These are phyloP conservation scores for Fusarium dimerum DNA, from an alignment of 2,329 filamentous ascomycete species.

Conservation along the genomic window DNA sequence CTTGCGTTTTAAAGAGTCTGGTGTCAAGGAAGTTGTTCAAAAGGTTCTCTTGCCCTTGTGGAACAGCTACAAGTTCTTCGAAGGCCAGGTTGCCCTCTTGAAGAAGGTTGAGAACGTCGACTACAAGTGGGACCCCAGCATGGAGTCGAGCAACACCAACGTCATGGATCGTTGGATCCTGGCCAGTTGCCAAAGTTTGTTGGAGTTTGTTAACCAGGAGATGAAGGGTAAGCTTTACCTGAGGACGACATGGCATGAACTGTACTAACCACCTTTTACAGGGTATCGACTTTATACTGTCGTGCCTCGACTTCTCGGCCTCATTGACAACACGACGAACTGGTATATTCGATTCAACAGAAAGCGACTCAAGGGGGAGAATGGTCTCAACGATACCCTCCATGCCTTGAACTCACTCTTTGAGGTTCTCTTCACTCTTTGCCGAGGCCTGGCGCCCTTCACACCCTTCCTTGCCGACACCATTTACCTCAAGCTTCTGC, in stretches of 20 bases:
- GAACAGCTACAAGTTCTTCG: constrained; percentile 98
- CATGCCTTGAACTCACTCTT: constrained; percentile 94
- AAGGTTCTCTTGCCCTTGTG: constrained; percentile 89
- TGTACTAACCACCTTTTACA: constrained; percentile 21
- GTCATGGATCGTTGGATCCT: constrained; percentile 97
- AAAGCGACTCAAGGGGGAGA: constrained; percentile 85
- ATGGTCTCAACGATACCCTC: constrained; percentile 80
- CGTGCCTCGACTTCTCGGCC: constrained; percentile 75
- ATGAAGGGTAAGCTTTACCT: constrained; percentile 66
- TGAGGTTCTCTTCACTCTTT: constrained; percentile 87
- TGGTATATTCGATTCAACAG: constrained; percentile 98
- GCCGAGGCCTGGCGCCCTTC: constrained; percentile 87
- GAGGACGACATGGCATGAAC: not conserved
- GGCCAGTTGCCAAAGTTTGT: constrained; percentile 85
- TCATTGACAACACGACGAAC: constrained; percentile 96
- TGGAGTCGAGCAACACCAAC: constrained; percentile 77
- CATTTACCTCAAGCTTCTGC: constrained; percentile 83
- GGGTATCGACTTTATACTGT: constrained; percentile 86
- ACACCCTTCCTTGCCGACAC: constrained; percentile 94
- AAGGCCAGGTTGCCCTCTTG: constrained; percentile 79
- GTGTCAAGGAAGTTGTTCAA: constrained; percentile 92
- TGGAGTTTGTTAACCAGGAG: constrained; percentile 90
- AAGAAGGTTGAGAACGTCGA: constrained; percentile 82
- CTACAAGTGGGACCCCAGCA: constrained; percentile 75
- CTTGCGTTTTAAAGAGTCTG: constrained; percentile 84